phyloP scores from a whole-genome alignment of 2,329 filamentous ascomycete species.

The Ramularia endophylla region DNA sequence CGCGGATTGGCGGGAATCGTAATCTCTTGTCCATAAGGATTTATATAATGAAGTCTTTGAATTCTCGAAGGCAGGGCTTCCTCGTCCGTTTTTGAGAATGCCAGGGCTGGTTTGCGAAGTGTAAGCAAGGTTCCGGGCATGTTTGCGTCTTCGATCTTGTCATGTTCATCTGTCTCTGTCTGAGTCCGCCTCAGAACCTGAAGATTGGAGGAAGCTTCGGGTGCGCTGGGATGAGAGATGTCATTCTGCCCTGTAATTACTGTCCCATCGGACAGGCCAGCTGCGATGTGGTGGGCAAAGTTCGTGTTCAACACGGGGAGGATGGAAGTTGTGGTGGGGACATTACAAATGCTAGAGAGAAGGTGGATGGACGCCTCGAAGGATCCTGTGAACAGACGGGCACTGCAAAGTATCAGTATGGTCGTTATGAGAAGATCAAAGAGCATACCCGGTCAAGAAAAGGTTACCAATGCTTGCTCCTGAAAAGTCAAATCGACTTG shows the following conservation, averaged over 20 bases:
- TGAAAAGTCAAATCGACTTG: slow-evolving; percentile 44
- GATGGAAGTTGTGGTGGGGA: slow-evolving; percentile 69
- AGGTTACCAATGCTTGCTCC: slow-evolving; percentile 47
- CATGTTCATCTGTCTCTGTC: slow-evolving; percentile 46
- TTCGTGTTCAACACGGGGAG: slow-evolving; percentile 92
- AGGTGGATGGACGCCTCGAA: slow-evolving; percentile 93
- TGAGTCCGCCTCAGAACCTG: slow-evolving; percentile 27
- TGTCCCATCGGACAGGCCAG: slow-evolving; percentile 67
- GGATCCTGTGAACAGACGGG: slow-evolving; percentile 82
- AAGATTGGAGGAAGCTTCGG: slow-evolving; percentile 32
- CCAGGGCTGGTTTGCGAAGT: slow-evolving; percentile 72
- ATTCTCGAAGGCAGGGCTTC: slow-evolving; percentile 74
- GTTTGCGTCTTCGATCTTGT: slow-evolving; percentile 71
- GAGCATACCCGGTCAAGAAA: slow-evolving; percentile 45
- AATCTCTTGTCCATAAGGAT: slow-evolving; percentile 97
- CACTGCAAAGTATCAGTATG: slow-evolving; percentile 45
- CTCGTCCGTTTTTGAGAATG: slow-evolving; percentile 69
- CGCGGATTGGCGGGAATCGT: slow-evolving; percentile 75
- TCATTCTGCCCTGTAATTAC: slow-evolving; percentile 87
- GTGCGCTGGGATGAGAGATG: slow-evolving; percentile 75
- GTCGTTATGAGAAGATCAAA: slow-evolving; percentile 30
- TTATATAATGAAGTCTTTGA: slow-evolving; percentile 89
- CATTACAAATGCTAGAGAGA: slow-evolving; percentile 77
- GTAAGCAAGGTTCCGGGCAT: slow-evolving; percentile 74
- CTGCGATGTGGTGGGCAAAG: slow-evolving; percentile 91